Evolutionary conservation across 306 rosid species (phyloP), one percentile per base, ranked within the genome.

Genomic region (Quillaja saponaria): DNA sequence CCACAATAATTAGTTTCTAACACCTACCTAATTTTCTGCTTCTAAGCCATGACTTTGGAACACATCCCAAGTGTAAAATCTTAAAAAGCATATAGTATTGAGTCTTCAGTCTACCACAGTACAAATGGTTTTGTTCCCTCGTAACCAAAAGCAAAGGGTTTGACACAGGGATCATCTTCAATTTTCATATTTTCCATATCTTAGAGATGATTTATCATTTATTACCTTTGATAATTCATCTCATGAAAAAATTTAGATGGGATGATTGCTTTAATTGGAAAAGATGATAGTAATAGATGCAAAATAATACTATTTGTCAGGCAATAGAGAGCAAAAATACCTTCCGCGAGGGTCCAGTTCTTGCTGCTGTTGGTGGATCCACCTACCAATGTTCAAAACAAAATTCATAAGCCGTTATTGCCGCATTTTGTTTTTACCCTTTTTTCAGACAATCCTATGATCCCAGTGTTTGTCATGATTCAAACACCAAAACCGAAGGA

Each of bases 261-360:
- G 10, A 52, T 1, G 16, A 71, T 44, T 51, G 38, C 54, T 61
- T 55, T 16, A 66, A 41, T 63, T 14, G 31, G 42, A 61, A 33
- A 67, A 21, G 64, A 63, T 60, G 41, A 68, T 1, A 21, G 66
- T 64, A n/a, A n/a, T n/a, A 55, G 80, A 49, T 56, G 42, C 63
- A 61, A 45, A 52, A 35, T 69, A 75, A 55, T 35, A 51, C 42
- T 62, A 25, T 1, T 25, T 25, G 4, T 25, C 31, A 25, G 31
- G 31, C 4, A 25, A 4, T 25, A 25, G 31, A 25, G 31, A 44
- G 53, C 59, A 53, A 47, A 19, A 68, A 55, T 72, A 92, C 99
- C 99, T 92, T 92, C 72, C 99, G 73, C 12, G 95, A 87, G 37
- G 97, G 78, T 67, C 91, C 95, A 61, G 82, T 73, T 76, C 85